A percentile compares a stretch with the other conserved stretches of the same genome.
Conservation (phyloP, 2,329 filamentous ascomycete species). For the Geoglossum cookeanum region DNA sequence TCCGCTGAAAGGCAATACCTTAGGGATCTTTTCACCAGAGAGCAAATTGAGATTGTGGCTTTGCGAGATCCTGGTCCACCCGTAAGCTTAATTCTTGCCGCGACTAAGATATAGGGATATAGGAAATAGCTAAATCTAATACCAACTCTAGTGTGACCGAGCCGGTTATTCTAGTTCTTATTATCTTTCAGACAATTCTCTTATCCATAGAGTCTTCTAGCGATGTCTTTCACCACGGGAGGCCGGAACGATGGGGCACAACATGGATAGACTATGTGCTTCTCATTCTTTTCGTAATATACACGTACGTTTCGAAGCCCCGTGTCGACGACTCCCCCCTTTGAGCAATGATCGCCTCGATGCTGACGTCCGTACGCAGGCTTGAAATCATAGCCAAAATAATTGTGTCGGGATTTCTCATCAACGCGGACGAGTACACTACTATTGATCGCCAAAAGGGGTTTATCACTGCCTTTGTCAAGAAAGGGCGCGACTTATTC, state of each 20-base stretch:
- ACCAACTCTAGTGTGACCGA: conserved; percentile 35
- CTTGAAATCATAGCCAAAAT: conserved; percentile 62
- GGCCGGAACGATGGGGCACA: conserved; percentile 46
- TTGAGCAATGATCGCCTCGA: neutral
- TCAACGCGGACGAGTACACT: conserved; percentile 84
- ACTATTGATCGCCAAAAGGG: conserved; percentile 66
- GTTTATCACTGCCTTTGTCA: conserved; percentile 50
- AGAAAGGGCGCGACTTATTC: conserved; percentile 63
- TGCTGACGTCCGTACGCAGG: conserved; percentile 19
- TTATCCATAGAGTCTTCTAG: conserved; percentile 65
- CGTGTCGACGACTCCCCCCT: neutral
- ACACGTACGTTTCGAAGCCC: conserved; percentile 33
- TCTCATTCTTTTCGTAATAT: conserved; percentile 67
- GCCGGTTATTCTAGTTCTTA: conserved; percentile 68
- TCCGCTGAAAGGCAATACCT: conserved; percentile 66
- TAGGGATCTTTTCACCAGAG: conserved; percentile 68
- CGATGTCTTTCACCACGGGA: conserved; percentile 44
- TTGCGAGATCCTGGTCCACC: conserved; percentile 71
- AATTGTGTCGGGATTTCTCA: conserved; percentile 80
- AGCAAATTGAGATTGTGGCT: conserved; percentile 55
- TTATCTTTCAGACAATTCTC: conserved; percentile 74
- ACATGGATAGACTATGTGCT: conserved; percentile 60
- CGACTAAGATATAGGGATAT: neutral
- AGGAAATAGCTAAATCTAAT: neutral
- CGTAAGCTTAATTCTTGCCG: conserved; percentile 17